Evolutionary conservation across 2,329 filamentous ascomycete genomes (phyloP).

Genomic region (Colletotrichum navitas): DNA sequence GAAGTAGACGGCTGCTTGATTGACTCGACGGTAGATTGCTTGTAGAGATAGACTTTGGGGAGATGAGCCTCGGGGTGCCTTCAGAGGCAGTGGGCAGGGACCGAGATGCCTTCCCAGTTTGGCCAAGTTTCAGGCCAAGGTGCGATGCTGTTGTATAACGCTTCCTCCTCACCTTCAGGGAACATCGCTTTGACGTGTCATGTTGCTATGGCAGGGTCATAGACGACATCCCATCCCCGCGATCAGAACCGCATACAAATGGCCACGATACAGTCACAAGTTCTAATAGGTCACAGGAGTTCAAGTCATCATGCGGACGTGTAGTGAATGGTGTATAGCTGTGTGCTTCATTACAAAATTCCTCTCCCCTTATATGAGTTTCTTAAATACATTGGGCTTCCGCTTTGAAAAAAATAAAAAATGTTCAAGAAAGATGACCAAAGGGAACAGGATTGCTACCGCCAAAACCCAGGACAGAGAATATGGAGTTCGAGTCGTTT

Average conservation of each 20-base stretch:
- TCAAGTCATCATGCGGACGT: neutral
- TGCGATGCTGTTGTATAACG: neutral
- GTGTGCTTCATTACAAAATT: slow-evolving; percentile 35
- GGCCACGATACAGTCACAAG: neutral
- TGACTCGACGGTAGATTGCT: neutral
- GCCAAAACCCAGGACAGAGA: slow-evolving; percentile 28
- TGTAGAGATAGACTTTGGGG: neutral
- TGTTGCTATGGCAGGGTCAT: neutral
- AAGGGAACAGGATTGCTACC: neutral
- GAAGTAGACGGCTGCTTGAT: neutral
- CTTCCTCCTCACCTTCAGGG: no score
- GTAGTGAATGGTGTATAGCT: slow-evolving; percentile 23
- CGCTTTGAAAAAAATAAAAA: slow-evolving; percentile 5
- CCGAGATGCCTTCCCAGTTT: neutral
- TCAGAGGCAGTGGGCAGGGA: neutral
- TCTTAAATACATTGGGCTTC: slow-evolving; percentile 26
- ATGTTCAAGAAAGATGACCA: slow-evolving; percentile 5
- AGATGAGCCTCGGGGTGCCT: neutral
- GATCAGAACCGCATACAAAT: neutral
- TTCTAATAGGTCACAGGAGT: no score
- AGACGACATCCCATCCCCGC: no score
- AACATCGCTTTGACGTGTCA: no score
- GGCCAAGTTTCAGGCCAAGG: neutral
- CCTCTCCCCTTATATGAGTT: neutral
- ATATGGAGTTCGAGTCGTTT: slow-evolving; percentile 6